These are phyloP conservation scores for Phytophthora multivora DNA, from an alignment of 352 stramenopile species.

Conservation along the genomic window DNA sequence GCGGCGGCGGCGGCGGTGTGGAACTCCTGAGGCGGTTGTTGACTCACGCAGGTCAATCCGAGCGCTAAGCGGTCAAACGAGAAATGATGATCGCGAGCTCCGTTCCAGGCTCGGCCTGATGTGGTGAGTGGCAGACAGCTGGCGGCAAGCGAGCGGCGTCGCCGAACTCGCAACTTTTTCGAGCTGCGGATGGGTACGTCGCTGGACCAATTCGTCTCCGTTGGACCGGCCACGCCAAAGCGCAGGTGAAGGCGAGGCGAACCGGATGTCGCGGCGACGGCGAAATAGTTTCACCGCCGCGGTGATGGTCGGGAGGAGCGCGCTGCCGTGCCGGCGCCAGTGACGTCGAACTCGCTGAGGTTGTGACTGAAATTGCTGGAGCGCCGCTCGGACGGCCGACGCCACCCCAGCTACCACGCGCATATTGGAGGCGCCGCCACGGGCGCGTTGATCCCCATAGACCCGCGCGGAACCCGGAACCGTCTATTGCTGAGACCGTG, in stretches of 20 bases:
- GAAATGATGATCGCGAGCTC: conserved; percentile 29
- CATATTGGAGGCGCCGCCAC: neutral
- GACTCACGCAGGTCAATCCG: conserved; percentile 6
- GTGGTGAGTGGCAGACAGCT: conserved; percentile 27
- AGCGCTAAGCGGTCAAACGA: conserved; percentile 25
- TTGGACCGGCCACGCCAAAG: conserved; percentile 16
- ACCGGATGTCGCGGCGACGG: conserved; percentile 18
- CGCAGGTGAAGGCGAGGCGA: conserved; percentile 8
- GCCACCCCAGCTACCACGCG: too few species aligned
- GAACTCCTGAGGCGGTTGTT: conserved; percentile 3
- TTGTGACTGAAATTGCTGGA: too few species aligned
- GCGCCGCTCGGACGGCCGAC: too few species aligned
- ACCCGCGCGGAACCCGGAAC: conserved; percentile 13
- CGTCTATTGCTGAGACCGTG: conserved; percentile 28
- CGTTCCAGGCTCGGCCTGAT: conserved; percentile 16
- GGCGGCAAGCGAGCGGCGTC: conserved; percentile 15
- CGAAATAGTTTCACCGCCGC: conserved; percentile 13
- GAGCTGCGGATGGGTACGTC: conserved; percentile 22
- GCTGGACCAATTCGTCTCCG: conserved; percentile 20
- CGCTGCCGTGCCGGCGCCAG: too few species aligned
- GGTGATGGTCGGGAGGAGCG: neutral
- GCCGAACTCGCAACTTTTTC: conserved; percentile 11
- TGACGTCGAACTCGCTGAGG: too few species aligned
- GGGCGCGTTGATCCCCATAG: neutral
- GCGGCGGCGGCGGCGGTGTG: conserved; percentile 1